Conservation (phyloP, 192 early-diverging fungal genomes). For the Linderina pennispora region DNA sequence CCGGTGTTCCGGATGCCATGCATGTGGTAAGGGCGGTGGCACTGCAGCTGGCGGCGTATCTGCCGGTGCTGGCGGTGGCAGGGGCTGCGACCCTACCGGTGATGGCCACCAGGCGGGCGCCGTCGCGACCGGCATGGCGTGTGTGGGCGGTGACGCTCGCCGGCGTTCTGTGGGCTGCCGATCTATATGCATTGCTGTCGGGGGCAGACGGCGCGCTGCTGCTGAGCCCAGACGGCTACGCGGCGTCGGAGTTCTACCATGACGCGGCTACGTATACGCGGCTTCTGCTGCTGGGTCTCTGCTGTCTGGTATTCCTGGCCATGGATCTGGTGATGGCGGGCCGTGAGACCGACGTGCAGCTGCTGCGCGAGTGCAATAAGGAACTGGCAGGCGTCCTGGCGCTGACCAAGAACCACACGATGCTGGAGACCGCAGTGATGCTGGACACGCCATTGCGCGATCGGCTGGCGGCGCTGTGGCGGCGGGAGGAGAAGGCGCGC, state of each 20-base stretch:
- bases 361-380: conserved; percentile 20
- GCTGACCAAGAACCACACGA: conserved; percentile 22
- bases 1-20: too few species aligned
- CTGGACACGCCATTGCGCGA: conserved; percentile 18
- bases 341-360: conserved; percentile 38
- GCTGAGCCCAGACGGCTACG: conserved; percentile 23
- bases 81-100: conserved; percentile 32
- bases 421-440: conserved; percentile 28
- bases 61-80: conserved; percentile 27
- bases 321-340: conserved; percentile 35
- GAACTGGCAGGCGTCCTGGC: conserved; percentile 10
- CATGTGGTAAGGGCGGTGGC: too few species aligned
- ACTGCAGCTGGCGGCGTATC: conserved; percentile 16
- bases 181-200: conserved; percentile 6
- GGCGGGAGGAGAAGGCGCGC: conserved; percentile 11
- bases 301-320: conserved; percentile 7
- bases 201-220: conserved; percentile 2
- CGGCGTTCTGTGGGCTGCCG: conserved; percentile 15
- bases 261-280: conserved; percentile 33
- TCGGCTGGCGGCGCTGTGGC: conserved; percentile 17
- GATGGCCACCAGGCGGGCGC: conserved; percentile 24
- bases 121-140: conserved; percentile 25
- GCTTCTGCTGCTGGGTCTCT: conserved; percentile 10
- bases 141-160: conserved; percentile 26
- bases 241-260: conserved; percentile 19